Conservation (phyloP, 257 asterid genomes). For the Solanum neorickii region DNA sequence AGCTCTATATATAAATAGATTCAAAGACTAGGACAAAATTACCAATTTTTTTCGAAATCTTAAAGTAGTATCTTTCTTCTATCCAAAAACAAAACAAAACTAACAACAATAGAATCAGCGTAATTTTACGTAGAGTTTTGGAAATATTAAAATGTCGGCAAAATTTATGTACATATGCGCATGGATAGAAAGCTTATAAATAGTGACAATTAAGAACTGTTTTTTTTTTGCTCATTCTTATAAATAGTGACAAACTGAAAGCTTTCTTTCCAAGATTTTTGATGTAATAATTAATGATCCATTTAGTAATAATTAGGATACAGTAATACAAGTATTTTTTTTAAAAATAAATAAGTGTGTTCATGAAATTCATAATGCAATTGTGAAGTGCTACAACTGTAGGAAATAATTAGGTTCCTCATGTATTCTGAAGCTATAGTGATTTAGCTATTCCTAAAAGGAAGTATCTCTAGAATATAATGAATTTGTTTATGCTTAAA, state of each 20-base stretch:
- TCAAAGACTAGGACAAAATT: background rate
- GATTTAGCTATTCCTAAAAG: background rate
- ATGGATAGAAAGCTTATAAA: background rate
- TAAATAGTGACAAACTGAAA: background rate
- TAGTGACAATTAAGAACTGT: background rate
- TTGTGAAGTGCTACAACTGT: background rate
- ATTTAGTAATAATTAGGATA: background rate
- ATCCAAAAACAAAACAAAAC: too few species aligned
- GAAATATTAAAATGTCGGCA: accelerated
- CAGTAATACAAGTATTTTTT: background rate
- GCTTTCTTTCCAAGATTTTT: background rate
- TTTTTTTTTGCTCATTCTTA: background rate
- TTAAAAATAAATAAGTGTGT: background rate
- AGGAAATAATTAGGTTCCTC: slow-evolving; percentile 3
- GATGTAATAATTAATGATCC: background rate
- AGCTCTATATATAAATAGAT: background rate
- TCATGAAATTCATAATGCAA: background rate
- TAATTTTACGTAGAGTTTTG: too few species aligned
- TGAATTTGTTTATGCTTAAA: background rate
- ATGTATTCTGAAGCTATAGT: background rate
- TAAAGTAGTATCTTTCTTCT: background rate
- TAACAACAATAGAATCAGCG: accelerated
- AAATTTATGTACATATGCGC: background rate
- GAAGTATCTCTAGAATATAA: background rate
- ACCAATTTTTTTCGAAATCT: background rate